Evolutionary conservation across 2,329 filamentous ascomycete genomes (phyloP).

Genomic region (Sclerotinia nivalis): DNA sequence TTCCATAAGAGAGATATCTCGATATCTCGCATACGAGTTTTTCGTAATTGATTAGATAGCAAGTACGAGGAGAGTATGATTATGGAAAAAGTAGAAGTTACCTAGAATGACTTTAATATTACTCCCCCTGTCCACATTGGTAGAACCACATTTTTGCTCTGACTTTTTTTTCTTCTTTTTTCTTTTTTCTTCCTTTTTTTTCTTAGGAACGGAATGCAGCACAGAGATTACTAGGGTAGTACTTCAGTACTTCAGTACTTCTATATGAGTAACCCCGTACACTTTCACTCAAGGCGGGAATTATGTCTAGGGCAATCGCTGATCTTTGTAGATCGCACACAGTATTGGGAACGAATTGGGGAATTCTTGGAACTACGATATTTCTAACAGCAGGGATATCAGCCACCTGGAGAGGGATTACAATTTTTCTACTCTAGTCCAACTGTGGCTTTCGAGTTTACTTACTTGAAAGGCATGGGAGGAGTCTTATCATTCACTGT

Average conservation of each 20-base stretch:
- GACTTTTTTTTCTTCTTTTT: background rate
- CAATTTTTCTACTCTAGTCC: background rate
- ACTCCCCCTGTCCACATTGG: background rate
- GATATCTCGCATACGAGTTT: background rate
- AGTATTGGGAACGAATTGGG: background rate
- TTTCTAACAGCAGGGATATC: background rate
- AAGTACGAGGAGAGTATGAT: too few species aligned
- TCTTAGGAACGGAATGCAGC: background rate
- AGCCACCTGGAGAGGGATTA: background rate
- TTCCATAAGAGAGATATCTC: too few species aligned
- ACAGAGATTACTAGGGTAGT: too few species aligned
- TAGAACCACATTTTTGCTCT: background rate
- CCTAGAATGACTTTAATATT: background rate
- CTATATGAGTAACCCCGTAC: too few species aligned
- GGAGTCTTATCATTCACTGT: background rate
- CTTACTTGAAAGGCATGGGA: background rate
- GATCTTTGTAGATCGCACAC: constrained; percentile 3
- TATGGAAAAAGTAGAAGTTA: background rate
- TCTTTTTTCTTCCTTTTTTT: background rate
- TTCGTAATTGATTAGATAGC: background rate
- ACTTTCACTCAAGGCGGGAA: background rate
- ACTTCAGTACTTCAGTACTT: too few species aligned
- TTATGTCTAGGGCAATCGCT: background rate
- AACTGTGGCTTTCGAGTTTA: background rate
- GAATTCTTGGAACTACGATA: background rate